Evolutionary conservation across 2,329 filamentous ascomycete species (phyloP).

Genomic region (Trichoderma arundinaceum): DNA sequence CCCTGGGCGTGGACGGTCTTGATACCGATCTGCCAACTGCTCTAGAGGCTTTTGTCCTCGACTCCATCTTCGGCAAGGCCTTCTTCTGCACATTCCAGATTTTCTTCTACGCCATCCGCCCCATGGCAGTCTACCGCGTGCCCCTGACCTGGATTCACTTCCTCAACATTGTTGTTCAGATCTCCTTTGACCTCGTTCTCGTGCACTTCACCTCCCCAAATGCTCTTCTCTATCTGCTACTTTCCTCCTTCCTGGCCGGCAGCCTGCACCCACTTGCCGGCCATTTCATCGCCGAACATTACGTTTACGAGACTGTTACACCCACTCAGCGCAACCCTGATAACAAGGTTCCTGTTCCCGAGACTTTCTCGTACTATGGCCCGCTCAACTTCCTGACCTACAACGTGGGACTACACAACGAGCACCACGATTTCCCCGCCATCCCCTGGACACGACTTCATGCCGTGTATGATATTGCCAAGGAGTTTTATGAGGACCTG

Average conservation of each 20-base stretch:
- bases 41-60: conserved; percentile 87
- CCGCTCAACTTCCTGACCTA: conserved; percentile 90
- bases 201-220: conserved; percentile 65
- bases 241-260: conserved; percentile 92
- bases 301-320: conserved; percentile 73
- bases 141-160: conserved; percentile 85
- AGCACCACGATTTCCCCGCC: conserved; percentile 98
- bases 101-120: conserved; percentile 95
- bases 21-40: conserved; percentile 95
- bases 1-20: conserved; percentile 91
- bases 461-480: conserved; percentile 76
- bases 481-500: conserved; percentile 89
- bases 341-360: conserved; percentile 73
- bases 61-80: conserved; percentile 93
- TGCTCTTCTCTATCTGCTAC: conserved; percentile 79
- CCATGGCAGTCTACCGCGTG: conserved; percentile 91
- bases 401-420: conserved; percentile 97
- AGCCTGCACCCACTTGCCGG: conserved; percentile 92
- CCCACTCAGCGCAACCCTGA: conserved; percentile 61
- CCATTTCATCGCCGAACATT: conserved; percentile 98
- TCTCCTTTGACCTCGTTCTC: conserved; percentile 76
- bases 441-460: conserved; percentile 91
- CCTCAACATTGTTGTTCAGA: conserved; percentile 78
- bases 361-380: conserved; percentile 98
- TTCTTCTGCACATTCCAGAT: conserved; percentile 99